Base-by-base conservation (phyloP, 495 filamentous ascomycete genomes). In the Tuber aestivum region DNA sequence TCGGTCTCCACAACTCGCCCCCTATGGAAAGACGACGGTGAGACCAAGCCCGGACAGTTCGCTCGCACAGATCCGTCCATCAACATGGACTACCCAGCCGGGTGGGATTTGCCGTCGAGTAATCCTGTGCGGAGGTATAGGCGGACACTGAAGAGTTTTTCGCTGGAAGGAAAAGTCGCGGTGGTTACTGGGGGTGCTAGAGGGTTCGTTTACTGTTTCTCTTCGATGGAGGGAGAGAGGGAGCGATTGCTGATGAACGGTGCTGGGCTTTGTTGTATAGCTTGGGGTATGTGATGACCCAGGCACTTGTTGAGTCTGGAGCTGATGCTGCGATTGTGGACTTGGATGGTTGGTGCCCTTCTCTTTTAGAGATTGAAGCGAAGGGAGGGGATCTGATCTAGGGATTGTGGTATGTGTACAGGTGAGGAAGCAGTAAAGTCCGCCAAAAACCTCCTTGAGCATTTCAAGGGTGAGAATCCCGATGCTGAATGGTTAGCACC, bases 321-420 rank as follows among this genome's bases (percentile, higher is more conserved):
- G 93, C 93, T 12, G 92, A 97, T 83, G 87, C 97, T 77, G 95
- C 94, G 12, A 92, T 98, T 85, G 92, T 97, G 23, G 94, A 98
- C 85, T 83, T 97, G 84, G 97, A 97, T 84, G 91, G 94, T 96
- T 85, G 70, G 91, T 89, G 71, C 23, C 42, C 18, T 72, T 38
- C 75, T 71, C 72, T 76, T 18, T 41, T 42, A 27, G 40, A 40
- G 70, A 69, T 70, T 27, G n/a, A 38, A 71, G 20, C 20, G 35
- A 2, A 32, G 41, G 50, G 44, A 83, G 41, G 16, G 14, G 21
- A 21, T 45, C 68, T 68, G 40, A 75, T 61, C 56, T 32, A 27
- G 10, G 9, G n/a, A n/a, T 3, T 9, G 56, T 32, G 56, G 27
- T 32, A 32, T n/a, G 18, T 68, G 3, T 70, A 79, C 79, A 95